Conservation (phyloP, 257 asterid genomes). For the Solanum pennellii region DNA sequence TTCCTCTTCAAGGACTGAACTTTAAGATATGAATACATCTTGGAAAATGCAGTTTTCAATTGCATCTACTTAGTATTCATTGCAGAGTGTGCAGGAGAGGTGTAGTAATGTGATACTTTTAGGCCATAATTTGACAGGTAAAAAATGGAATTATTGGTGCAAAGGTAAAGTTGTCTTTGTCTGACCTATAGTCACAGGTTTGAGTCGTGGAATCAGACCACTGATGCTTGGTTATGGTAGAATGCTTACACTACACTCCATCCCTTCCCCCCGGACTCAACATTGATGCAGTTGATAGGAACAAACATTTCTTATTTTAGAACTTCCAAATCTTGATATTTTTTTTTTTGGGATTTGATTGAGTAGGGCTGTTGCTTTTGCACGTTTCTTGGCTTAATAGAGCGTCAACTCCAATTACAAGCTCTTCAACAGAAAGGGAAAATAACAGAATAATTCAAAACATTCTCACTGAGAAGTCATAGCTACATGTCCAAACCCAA, state of each 20-base stretch:
- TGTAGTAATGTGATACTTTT: background rate
- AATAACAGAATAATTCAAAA: background rate
- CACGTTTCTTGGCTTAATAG: background rate
- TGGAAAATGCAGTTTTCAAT: background rate
- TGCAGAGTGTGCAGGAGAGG: background rate
- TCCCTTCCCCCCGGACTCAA: background rate
- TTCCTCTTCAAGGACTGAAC: background rate
- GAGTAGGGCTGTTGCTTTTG: background rate
- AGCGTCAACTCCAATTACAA: background rate
- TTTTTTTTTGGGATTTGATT: background rate
- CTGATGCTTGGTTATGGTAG: background rate
- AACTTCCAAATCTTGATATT: background rate
- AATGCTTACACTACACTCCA: background rate
- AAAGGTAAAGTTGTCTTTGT: background rate
- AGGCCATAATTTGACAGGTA: background rate
- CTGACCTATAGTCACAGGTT: background rate
- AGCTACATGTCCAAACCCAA: background rate
- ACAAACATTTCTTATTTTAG: background rate
- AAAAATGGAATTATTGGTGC: background rate
- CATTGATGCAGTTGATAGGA: background rate
- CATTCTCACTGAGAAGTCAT: background rate
- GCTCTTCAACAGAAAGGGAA: background rate
- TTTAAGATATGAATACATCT: background rate
- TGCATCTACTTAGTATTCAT: background rate
- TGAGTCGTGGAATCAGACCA: background rate